phyloP scores from a whole-genome alignment of 176 grass and related monocot genomes.

The Oryza brachyantha region DNA sequence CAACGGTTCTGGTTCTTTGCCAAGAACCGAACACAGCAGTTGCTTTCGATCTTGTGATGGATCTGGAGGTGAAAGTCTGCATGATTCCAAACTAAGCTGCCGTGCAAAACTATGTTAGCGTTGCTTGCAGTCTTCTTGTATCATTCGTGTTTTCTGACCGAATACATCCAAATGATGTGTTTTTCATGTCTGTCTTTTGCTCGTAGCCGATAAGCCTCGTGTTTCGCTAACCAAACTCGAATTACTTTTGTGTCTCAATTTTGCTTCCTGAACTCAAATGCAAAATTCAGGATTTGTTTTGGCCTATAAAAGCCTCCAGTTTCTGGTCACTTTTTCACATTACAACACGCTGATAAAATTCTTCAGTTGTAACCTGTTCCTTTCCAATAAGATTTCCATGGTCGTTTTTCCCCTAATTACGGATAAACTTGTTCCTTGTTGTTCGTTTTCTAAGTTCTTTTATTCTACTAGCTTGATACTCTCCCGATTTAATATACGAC shows the following conservation, averaged over 20 bases:
- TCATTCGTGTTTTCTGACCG: background rate
- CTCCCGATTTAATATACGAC: too few relatives aligned
- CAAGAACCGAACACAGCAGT: constrained; percentile 14
- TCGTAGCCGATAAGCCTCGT: background rate
- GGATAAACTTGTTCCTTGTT: too few relatives aligned
- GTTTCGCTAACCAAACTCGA: too few relatives aligned
- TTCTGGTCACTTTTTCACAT: background rate
- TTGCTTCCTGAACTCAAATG: background rate
- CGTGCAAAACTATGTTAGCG: constrained; percentile 11
- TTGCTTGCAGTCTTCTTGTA: constrained; percentile 16
- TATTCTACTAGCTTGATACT: too few relatives aligned
- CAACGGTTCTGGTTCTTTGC: background rate
- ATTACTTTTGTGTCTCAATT: background rate
- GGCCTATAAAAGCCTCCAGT: background rate
- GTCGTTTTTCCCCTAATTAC: too few relatives aligned
- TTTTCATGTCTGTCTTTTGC: background rate
- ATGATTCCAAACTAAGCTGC: constrained; percentile 7
- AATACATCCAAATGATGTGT: background rate
- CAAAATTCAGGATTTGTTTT: background rate
- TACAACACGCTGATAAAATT: background rate
- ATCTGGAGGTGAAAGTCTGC: constrained; percentile 1
- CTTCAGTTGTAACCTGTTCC: too few relatives aligned
- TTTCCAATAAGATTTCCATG: too few relatives aligned
- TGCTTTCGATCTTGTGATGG: constrained; percentile 16
- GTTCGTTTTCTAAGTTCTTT: too few relatives aligned